Percentiles rank a stretch among this genome's conserved stretches.
phyloP scores from a whole-genome alignment of 805 yeast species.

The Myxozyma udenii region DNA sequence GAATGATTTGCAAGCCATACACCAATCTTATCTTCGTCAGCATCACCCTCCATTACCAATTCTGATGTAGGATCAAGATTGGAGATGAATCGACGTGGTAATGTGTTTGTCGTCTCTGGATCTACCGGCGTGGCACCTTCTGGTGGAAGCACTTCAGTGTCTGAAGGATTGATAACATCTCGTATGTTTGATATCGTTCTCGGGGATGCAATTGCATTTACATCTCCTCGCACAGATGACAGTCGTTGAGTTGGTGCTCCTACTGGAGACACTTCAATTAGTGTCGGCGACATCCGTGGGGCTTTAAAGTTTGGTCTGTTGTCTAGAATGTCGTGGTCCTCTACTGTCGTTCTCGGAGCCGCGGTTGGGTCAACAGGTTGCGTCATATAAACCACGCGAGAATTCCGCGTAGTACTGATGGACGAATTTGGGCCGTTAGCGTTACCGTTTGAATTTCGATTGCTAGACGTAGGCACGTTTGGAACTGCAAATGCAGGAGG shows the following conservation, averaged over 20 bases:
- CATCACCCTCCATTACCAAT: conserved; percentile 28
- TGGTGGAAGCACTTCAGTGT: conserved; percentile 14
- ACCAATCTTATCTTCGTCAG: conserved; percentile 29
- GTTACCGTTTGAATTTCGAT: too few species aligned
- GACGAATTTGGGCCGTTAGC: too few species aligned
- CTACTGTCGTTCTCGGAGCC: too few species aligned
- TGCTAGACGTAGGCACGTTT: too few species aligned
- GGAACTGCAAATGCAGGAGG: too few species aligned
- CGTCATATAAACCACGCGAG: too few species aligned
- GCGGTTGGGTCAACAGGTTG: too few species aligned
- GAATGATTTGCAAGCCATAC: conserved; percentile 26
- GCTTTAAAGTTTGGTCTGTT: too few species aligned
- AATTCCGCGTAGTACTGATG: too few species aligned
- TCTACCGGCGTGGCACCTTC: conserved; percentile 14
- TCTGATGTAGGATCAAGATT: conserved; percentile 32
- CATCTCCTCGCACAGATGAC: not conserved
- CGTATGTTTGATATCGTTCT: conserved; percentile 16
- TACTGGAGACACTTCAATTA: too few species aligned
- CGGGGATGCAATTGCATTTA: not conserved
- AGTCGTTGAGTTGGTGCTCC: not conserved
- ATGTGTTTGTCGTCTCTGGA: conserved; percentile 5
- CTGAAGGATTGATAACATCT: conserved; percentile 17
- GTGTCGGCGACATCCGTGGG: too few species aligned
- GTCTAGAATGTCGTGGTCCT: too few species aligned
- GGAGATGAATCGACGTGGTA: conserved; percentile 28